phyloP scores from a whole-genome alignment of 2,329 filamentous ascomycete species.

The Onygenales sp. region DNA sequence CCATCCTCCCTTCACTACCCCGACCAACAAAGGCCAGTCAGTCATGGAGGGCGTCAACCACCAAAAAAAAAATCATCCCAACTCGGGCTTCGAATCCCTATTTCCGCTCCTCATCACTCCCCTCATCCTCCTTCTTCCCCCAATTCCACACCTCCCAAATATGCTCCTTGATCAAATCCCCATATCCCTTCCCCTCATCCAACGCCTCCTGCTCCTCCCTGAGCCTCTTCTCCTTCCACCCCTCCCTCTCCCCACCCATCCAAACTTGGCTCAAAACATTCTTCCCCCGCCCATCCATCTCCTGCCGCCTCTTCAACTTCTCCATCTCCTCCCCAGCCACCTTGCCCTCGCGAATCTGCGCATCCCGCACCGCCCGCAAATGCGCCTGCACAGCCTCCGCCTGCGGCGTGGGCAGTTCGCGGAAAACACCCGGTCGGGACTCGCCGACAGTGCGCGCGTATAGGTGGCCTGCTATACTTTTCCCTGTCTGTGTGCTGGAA shows the following conservation, averaged over 20 bases:
- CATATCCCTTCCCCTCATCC: slow-evolving; percentile 30
- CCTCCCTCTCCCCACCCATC: slow-evolving; percentile 30
- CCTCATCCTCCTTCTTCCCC: slow-evolving; percentile 17
- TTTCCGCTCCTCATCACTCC: slow-evolving; percentile 21
- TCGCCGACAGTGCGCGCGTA: not conserved
- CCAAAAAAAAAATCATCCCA: not conserved
- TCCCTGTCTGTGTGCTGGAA: slow-evolving; percentile 30
- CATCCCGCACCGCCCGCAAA: slow-evolving; percentile 8
- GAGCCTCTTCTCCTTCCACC: slow-evolving; percentile 29
- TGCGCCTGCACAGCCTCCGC: slow-evolving; percentile 13
- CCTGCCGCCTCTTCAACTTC: slow-evolving; percentile 24
- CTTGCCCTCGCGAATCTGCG: slow-evolving; percentile 13
- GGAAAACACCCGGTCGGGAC: slow-evolving; percentile 5
- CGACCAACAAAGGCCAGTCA: not conserved
- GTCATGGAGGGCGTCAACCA: not conserved
- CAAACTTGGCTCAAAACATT: slow-evolving; percentile 14
- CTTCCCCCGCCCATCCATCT: slow-evolving; percentile 8
- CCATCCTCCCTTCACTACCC: not conserved
- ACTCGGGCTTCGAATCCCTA: not conserved
- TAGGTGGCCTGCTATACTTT: slow-evolving; percentile 26
- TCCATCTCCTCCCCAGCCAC: slow-evolving; percentile 11
- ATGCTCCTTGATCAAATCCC: slow-evolving; percentile 37
- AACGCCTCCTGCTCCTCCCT: slow-evolving; percentile 31
- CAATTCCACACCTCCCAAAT: slow-evolving; percentile 30
- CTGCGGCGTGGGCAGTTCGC: slow-evolving; percentile 13